These are phyloP conservation scores for Trichocladium antarcticum DNA, from an alignment of 495 filamentous ascomycete species.

Conservation along the genomic window DNA sequence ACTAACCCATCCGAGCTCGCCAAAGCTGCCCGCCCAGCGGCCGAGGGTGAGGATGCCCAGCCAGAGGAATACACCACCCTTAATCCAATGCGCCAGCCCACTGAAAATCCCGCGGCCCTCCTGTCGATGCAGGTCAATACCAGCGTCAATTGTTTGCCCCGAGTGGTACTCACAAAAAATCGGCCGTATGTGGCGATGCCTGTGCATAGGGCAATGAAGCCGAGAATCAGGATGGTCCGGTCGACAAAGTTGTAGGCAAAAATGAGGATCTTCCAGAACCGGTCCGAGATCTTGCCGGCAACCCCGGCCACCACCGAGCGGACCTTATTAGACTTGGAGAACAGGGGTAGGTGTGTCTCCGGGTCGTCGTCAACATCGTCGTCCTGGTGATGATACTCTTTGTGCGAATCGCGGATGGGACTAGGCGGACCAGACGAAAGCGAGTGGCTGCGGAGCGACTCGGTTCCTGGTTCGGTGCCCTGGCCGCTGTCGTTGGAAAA, in stretches of 20 bases:
- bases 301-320: conserved; percentile 23
- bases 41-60: conserved; percentile 82
- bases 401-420: conserved; percentile 39
- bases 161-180: conserved; percentile 42
- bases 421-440: conserved; percentile 46
- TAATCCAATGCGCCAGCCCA: conserved; percentile 87
- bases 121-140: conserved; percentile 5
- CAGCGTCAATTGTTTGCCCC: conserved; percentile 28
- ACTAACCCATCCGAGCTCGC: conserved; percentile 75
- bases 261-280: conserved; percentile 34
- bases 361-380: conserved; percentile 29
- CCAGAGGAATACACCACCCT: conserved; percentile 96
- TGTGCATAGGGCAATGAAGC: conserved; percentile 48
- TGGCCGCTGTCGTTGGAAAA: conserved; percentile 84
- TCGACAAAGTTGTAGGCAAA: conserved; percentile 36
- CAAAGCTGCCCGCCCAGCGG: conserved; percentile 83
- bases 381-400: conserved; percentile 40
- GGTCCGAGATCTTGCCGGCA: conserved; percentile 29
- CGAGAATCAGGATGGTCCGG: conserved; percentile 40
- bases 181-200: conserved; percentile 48
- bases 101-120: conserved; percentile 42
- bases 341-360: conserved; percentile 18
- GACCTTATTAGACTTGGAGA: conserved; percentile 9
- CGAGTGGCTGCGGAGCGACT: conserved; percentile 54
- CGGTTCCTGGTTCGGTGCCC: conserved; percentile 63